Conservation (phyloP, 768 basidiomycete species). For the Gloeopeniophorella convolvens region DNA sequence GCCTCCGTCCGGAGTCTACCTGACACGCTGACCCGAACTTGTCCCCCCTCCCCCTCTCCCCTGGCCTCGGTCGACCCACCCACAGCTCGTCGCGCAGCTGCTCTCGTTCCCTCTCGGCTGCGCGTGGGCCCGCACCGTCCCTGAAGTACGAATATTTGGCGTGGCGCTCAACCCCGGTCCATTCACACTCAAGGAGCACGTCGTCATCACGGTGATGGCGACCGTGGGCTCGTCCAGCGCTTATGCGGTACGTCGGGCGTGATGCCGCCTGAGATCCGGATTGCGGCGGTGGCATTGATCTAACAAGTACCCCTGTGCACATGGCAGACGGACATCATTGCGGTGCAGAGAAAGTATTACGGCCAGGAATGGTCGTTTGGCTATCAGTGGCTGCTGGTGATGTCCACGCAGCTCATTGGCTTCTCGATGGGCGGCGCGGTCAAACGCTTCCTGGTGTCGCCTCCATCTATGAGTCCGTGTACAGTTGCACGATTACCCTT, state of each 20-base stretch:
- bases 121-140: constrained; percentile 46
- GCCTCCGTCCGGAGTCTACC: neutral
- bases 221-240: constrained; percentile 34
- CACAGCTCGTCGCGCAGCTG: constrained; percentile 61
- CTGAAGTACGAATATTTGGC: constrained; percentile 51
- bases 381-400: constrained; percentile 78
- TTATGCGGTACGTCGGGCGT: constrained; percentile 33
- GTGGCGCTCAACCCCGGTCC: constrained; percentile 66
- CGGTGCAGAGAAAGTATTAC: constrained; percentile 69
- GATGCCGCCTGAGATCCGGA: constrained; percentile 1
- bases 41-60: too few species aligned
- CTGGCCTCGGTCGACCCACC: too few species aligned
- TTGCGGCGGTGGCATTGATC: neutral
- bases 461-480: constrained; percentile 41
- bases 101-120: constrained; percentile 65
- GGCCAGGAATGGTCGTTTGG: constrained; percentile 35
- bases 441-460: constrained; percentile 68
- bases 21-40: constrained; percentile 9
- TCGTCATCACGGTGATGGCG: constrained; percentile 41
- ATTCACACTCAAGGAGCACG: constrained; percentile 57
- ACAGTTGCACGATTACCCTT: neutral
- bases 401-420: constrained; percentile 71
- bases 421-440: constrained; percentile 77
- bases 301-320: neutral
- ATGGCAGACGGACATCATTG: constrained; percentile 57